A percentile compares a stretch with the other conserved stretches of the same genome.
phyloP scores from a whole-genome alignment of 2,329 filamentous ascomycete species.

The Exophiala sp. region DNA sequence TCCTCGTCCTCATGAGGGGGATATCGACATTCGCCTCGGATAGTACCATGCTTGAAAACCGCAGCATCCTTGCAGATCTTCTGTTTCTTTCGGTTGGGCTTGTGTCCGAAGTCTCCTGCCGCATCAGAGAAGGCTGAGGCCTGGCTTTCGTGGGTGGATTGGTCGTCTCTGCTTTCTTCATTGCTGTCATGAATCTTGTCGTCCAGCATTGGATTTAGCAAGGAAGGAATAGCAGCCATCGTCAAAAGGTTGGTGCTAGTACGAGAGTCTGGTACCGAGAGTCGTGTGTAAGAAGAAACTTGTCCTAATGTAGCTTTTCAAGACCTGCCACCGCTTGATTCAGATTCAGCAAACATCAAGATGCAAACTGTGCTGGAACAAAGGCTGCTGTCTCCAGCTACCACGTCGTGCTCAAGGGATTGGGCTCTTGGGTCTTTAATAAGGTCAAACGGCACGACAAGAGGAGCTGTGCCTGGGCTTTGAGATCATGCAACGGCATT shows the following conservation, averaged over 20 bases:
- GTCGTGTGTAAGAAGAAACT: not conserved
- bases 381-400: constrained; percentile 7
- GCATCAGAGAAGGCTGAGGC: constrained; percentile 8
- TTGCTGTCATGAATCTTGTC: constrained; percentile 15
- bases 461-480: constrained; percentile 3
- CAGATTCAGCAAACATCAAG: constrained; percentile 16
- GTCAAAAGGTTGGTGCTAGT: not conserved
- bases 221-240: constrained; percentile 26
- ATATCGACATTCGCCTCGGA: constrained; percentile 65
- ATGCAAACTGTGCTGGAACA: constrained; percentile 4
- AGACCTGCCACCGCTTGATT: constrained; percentile 10
- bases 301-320: constrained; percentile 2
- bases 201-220: constrained; percentile 26
- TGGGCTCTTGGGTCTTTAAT: too few relatives aligned
- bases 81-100: constrained; percentile 36
- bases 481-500: constrained; percentile 8
- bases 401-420: not conserved
- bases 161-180: constrained; percentile 18
- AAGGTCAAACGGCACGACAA: too few relatives aligned
- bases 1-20: constrained; percentile 65
- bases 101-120: constrained; percentile 5
- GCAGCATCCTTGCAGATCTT: constrained; percentile 62
- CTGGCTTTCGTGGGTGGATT: constrained; percentile 13
- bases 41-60: constrained; percentile 55
- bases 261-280: not conserved